Evolutionary conservation across 2,329 filamentous ascomycete genomes (phyloP), one percentile per base, ranked within the genome.

Genomic region (Stachybotrys chlorohalonatus): DNA sequence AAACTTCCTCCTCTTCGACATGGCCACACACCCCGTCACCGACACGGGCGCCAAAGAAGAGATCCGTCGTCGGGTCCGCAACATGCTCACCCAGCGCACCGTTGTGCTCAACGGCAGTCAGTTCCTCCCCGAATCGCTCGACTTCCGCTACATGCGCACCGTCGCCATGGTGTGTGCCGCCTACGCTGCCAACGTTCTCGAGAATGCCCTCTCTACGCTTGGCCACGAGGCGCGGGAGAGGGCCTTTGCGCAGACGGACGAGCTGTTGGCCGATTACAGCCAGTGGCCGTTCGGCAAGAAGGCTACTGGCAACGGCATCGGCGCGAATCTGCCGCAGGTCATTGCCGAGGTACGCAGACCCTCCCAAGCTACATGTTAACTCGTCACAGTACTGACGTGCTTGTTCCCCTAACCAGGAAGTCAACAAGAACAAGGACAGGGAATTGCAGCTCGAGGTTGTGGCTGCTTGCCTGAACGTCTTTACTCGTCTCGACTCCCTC

Each of bases 1-100:
- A 74, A 99, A 99, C 79, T 99, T 99, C 77, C 83, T 99, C 60
- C 88, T 99, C 60, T 99, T 99, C 78, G 94, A 99, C 76, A 99
- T 99, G 94, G 94, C 94, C 55, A 99, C 94, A 60, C 94, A 99
- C 72, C 94, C 94, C 47, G 92, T 99, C 56, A 93, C 91, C 60
- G 94, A 99, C 66, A 89, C 91, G 61, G 93, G 90, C 66, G 94
- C 94, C 66, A 99, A 99, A 77, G 94, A 97, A 68, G 94, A 99
- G 76, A 94, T 99, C 66, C 84, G 94, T 65, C 85, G 89, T 68
- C 87, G 94, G 64, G 93, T 97, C 61, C 87, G 93, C 68, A 95
- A 89, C 69, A 84, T 97, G 57, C 85, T 96, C 61, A 96, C 90
- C 57, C 91, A 92, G 74, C 87, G 94, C 65, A 99, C 94, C 52